Evolutionary conservation across 2,329 filamentous ascomycete genomes (phyloP).

Genomic region (Pseudogymnoascus sp.): DNA sequence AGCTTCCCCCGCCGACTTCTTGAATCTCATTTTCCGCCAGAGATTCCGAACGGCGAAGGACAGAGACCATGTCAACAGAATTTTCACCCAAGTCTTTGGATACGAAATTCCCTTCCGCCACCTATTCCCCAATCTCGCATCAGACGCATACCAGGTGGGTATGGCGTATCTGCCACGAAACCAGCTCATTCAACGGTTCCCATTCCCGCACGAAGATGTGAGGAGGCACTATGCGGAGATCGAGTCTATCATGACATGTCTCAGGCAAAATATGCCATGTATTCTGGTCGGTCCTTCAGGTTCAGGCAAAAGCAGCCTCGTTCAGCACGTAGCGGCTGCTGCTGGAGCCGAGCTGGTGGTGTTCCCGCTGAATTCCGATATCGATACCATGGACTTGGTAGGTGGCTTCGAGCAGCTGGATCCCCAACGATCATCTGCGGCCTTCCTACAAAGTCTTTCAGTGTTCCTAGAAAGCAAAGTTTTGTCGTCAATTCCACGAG

Average conservation of each 20-base stretch:
- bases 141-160: conserved; percentile 66
- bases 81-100: conserved; percentile 60
- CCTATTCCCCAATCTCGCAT: conserved; percentile 62
- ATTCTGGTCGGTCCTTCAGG: conserved; percentile 82
- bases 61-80: conserved; percentile 49
- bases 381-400: conserved; percentile 94
- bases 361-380: conserved; percentile 86
- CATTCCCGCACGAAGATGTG: conserved; percentile 42
- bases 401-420: conserved; percentile 96
- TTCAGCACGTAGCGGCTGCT: conserved; percentile 72
- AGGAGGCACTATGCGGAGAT: conserved; percentile 58
- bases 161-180: conserved; percentile 61
- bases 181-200: conserved; percentile 40
- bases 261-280: conserved; percentile 79
- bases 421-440: conserved; percentile 60
- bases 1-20: conserved; percentile 59
- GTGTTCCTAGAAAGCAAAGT: conserved; percentile 43
- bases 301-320: conserved; percentile 73
- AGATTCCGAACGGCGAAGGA: conserved; percentile 72
- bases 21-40: conserved; percentile 75
- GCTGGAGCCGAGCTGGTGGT: conserved; percentile 69
- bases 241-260: conserved; percentile 79
- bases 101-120: conserved; percentile 39
- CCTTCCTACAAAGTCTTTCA: conserved; percentile 45
- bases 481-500: conserved; percentile 39